Percentiles rank a stretch among this genome's conserved stretches.
Evolutionary conservation across 2,329 filamentous ascomycete genomes (phyloP).

Genomic region (Xylaria sp.): DNA sequence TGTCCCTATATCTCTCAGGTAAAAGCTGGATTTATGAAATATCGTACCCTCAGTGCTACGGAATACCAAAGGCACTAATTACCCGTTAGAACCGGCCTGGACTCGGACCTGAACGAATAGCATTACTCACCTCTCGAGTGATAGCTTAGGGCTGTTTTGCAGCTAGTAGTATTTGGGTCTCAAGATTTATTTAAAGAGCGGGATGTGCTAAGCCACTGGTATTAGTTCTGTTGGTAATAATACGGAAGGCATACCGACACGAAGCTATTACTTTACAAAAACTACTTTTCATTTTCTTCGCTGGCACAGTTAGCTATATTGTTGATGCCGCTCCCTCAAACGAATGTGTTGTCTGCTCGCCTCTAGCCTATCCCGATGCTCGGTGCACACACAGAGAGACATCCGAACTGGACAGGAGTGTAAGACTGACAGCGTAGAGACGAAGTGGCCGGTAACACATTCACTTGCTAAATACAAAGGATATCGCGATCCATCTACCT

Average conservation of each 20-base stretch:
- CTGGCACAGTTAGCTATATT: background rate
- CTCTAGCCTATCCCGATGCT: background rate
- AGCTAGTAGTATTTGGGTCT: too few relatives aligned
- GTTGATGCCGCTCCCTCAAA: constrained; percentile 12
- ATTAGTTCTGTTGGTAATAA: too few relatives aligned
- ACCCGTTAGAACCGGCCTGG: background rate
- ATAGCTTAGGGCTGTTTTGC: too few relatives aligned
- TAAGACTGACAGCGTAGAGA: background rate
- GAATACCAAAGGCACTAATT: background rate
- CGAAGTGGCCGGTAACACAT: background rate
- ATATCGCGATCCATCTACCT: constrained; percentile 9
- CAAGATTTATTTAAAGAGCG: too few relatives aligned
- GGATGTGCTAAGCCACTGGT: too few relatives aligned
- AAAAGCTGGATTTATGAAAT: background rate
- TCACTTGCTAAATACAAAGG: constrained; percentile 1
- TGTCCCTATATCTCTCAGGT: too few relatives aligned
- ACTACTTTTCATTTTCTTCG: background rate
- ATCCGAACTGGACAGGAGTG: background rate
- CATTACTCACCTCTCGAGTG: too few relatives aligned
- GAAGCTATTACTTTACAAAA: background rate
- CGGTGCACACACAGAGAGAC: background rate
- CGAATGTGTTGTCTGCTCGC: constrained; percentile 18
- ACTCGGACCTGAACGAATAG: too few relatives aligned
- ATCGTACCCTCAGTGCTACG: background rate
- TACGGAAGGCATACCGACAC: background rate